These are phyloP conservation scores for Citrullus mucosospermus DNA, from an alignment of 306 rosid species.

Conservation along the genomic window DNA sequence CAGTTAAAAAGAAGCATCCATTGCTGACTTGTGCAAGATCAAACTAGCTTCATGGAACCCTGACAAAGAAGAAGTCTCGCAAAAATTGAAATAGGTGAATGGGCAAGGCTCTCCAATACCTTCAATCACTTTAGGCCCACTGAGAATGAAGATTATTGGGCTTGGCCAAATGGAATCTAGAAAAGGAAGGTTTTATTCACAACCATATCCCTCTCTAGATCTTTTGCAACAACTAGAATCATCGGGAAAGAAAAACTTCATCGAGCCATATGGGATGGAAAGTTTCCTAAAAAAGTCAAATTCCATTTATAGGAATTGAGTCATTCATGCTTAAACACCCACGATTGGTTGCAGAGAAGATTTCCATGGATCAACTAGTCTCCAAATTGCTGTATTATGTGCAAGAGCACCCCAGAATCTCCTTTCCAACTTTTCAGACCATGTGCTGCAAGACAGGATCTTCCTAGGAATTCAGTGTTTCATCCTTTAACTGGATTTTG, in stretches of 20 bases:
- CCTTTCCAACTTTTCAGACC: not conserved
- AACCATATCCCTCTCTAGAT: not conserved
- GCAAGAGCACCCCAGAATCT: not conserved
- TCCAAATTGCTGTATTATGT: not conserved
- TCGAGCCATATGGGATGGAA: not conserved
- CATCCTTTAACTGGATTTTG: not conserved
- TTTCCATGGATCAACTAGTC: not conserved
- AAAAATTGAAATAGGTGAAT: too few species aligned
- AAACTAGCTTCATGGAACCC: too few species aligned
- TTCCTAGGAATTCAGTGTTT: not conserved
- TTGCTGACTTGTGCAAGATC: too few species aligned
- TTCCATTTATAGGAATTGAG: not conserved
- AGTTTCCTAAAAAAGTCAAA: not conserved
- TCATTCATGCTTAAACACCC: not conserved
- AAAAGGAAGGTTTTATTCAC: not conserved
- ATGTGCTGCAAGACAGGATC: not conserved
- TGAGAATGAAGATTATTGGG: not conserved
- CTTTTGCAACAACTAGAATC: not conserved
- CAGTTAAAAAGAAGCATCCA: not conserved
- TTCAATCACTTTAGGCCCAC: not conserved
- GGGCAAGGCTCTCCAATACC: not conserved
- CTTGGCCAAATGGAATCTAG: not conserved
- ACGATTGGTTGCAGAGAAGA: not conserved
- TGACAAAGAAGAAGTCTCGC: too few species aligned
- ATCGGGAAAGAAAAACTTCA: not conserved